Evolutionary conservation across 2,329 filamentous ascomycete genomes (phyloP).

Genomic region (Pseudopithomyces maydicus): DNA sequence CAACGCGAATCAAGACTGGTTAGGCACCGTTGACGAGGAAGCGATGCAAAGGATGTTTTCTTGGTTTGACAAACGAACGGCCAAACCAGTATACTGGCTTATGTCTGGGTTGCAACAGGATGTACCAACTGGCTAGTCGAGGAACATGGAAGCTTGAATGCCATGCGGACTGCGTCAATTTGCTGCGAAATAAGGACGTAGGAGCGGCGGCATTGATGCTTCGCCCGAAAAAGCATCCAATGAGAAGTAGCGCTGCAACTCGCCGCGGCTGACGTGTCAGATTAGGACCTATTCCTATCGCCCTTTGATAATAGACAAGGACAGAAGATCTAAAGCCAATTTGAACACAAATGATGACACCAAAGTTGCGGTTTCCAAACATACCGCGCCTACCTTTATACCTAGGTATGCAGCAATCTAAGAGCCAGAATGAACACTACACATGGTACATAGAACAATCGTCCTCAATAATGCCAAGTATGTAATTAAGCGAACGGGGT

Average conservation of each 20-base stretch:
- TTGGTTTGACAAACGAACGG: conserved; percentile 4
- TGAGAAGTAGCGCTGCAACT: neutral
- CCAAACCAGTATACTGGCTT: conserved; percentile 5
- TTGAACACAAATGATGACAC: too few relatives aligned
- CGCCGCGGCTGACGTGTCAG: neutral
- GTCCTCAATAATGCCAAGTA: neutral
- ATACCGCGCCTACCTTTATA: too few relatives aligned
- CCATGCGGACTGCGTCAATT: neutral
- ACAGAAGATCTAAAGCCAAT: too few relatives aligned
- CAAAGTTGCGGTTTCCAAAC: too few relatives aligned
- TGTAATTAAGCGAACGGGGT: neutral
- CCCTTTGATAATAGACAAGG: neutral
- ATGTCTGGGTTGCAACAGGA: neutral
- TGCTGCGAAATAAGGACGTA: neutral
- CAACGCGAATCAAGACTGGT: conserved; percentile 5
- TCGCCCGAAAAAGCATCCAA: neutral
- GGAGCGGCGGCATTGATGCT: neutral
- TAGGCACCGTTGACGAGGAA: neutral
- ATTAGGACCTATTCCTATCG: neutral
- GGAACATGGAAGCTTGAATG: neutral
- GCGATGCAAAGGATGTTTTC: conserved; percentile 4
- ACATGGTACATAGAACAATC: neutral
- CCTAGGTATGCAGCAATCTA: neutral
- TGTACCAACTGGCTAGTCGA: neutral
- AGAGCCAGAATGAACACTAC: neutral